phyloP scores from a whole-genome alignment of 228 moss, liverwort and hornwort genomes.

The Sphagnum magellanicum region DNA sequence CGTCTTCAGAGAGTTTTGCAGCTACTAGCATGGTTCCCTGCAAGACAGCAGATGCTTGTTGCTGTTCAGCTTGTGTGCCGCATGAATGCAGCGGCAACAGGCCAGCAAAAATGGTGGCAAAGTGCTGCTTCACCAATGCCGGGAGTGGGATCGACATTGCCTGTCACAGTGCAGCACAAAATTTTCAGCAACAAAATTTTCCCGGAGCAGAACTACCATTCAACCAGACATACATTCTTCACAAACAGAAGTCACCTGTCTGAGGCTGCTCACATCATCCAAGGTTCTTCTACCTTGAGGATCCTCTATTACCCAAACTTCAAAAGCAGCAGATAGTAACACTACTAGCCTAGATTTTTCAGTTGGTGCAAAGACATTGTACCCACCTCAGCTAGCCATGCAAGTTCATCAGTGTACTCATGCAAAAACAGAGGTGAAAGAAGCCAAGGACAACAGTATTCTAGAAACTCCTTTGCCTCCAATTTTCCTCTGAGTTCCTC shows the following conservation, averaged over 20 bases:
- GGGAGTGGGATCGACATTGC: constrained; percentile 45
- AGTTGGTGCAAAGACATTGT: too few species aligned
- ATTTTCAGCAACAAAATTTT: constrained; percentile 2
- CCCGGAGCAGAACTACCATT: background rate
- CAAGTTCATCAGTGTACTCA: constrained; percentile 54
- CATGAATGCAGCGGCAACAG: constrained; percentile 75
- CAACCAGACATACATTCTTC: too few species aligned
- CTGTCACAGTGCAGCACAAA: constrained; percentile 30
- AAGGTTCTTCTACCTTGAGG: too few species aligned
- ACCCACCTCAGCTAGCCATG: constrained; percentile 72
- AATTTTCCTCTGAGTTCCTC: constrained; percentile 40
- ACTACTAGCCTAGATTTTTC: too few species aligned
- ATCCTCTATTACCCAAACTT: too few species aligned
- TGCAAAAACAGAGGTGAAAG: constrained; percentile 63
- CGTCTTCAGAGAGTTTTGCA: constrained; percentile 74
- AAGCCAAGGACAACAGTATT: constrained; percentile 80
- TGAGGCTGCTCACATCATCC: too few species aligned
- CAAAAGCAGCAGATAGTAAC: too few species aligned
- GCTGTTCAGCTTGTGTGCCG: constrained; percentile 37
- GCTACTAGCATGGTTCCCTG: constrained; percentile 64
- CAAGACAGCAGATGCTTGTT: constrained; percentile 60
- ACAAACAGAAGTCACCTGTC: too few species aligned
- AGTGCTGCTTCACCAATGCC: constrained; percentile 64
- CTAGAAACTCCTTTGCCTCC: constrained; percentile 47
- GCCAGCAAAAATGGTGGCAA: constrained; percentile 70